A percentile compares a stretch with the other conserved stretches of the same genome.
These are phyloP conservation scores for Cladosporium sp. DNA, from an alignment of 2,329 filamentous ascomycete species.

Conservation along the genomic window DNA sequence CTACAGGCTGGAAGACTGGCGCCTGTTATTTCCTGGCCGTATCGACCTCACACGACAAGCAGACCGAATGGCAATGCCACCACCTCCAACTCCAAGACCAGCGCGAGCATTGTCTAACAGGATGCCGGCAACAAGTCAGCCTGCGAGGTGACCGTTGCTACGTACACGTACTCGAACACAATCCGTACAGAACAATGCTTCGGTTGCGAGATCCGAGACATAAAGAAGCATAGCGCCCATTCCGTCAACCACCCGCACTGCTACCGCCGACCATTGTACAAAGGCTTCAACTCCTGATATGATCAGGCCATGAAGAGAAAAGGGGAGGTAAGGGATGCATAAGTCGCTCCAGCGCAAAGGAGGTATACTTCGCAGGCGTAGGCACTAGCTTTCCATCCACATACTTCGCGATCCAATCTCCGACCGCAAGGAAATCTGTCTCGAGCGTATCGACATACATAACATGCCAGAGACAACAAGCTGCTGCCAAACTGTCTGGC, in stretches of 20 bases:
- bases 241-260: not conserved
- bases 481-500: not conserved
- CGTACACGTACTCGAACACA: constrained; percentile 17
- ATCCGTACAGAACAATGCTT: constrained; percentile 15
- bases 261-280: too few relatives aligned
- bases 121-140: not conserved
- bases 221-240: not conserved
- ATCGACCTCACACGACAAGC: constrained; percentile 5
- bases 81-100: constrained; percentile 20
- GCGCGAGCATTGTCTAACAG: constrained; percentile 15
- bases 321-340: not conserved
- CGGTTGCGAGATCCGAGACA: constrained; percentile 1
- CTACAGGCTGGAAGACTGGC: too few relatives aligned
- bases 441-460: not conserved
- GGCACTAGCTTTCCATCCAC: not conserved
- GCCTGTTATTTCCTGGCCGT: too few relatives aligned
- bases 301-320: not conserved
- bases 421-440: not conserved
- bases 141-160: constrained; percentile 16
- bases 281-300: too few relatives aligned
- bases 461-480: not conserved
- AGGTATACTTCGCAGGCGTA: not conserved
- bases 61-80: constrained; percentile 26
- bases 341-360: not conserved
- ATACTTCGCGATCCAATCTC: not conserved